Evolutionary conservation across 2,329 filamentous ascomycete genomes (phyloP), one percentile per base, ranked within the genome.

Genomic region (Trichoderma sp.): DNA sequence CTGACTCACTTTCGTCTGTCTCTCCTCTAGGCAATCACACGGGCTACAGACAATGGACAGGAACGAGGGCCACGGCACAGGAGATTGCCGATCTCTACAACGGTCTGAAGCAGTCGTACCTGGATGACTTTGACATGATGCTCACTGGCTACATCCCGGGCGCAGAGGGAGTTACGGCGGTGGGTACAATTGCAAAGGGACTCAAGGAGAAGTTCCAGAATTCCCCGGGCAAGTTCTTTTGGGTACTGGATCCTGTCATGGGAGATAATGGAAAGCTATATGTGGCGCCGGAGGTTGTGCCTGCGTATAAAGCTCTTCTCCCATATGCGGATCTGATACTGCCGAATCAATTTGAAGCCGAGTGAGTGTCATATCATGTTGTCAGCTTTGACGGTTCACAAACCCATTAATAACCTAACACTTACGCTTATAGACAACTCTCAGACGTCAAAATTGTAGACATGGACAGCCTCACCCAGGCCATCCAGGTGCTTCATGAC

Each of bases 171-270:
- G 94, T 99, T 50, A 90, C 94, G 80, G 93, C 94, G 9, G 94
- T 98, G 1, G 97, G 96, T 9, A 88, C 89, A 74, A 98, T 99
- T 78, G 97, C 91, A 14, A 89, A 92, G 78, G 95, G 98, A 80
- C 88, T 98, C 76, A 93, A 93, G 82, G 86, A 89, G 71, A 93
- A 91, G 80, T 88, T 90, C 2, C 86, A 86, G 45, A 86, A 85
- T 16, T 88, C 87, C 38, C 92, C 93, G 0, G 94, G 95, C 0
- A 91, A 89, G 63, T 98, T 98, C 86, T 98, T 98, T 85, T 98
- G 96, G 96, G 94, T 98, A 3, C 89, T 99, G 31, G 97, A 99
- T 83, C 97, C 97, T 0, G 97, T 99, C 65, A 99, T 99, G 97
- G 97, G 97, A 35, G 97, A 99, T 83, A 95, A 98, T 81, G 97